Percentiles rank a stretch among this genome's conserved stretches.
These are phyloP conservation scores for Solanum sejunctum DNA, from an alignment of 257 asterid genomes.

Conservation along the genomic window DNA sequence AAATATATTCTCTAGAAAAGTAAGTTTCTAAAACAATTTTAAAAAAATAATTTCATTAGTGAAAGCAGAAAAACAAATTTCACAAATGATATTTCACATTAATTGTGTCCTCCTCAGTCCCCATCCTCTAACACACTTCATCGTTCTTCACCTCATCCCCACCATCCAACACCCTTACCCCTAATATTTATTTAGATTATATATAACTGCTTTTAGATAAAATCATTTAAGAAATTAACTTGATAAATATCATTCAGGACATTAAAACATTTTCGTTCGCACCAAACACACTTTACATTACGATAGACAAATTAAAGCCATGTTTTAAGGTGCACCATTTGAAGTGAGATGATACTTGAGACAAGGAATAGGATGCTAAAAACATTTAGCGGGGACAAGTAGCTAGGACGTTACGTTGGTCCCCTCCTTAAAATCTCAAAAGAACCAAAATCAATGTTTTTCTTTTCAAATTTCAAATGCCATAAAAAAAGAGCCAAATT, in stretches of 20 bases:
- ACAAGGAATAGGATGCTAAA: conserved; percentile 1
- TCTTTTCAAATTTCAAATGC: not conserved
- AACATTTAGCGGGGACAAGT: conserved; percentile 41
- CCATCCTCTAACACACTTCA: too few relatives aligned
- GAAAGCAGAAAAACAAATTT: not conserved
- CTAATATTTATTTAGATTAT: not conserved
- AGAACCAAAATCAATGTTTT: conserved; percentile 5
- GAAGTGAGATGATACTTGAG: conserved; percentile 8
- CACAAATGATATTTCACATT: not conserved
- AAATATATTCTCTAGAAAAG: not conserved
- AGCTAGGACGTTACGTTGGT: conserved; percentile 22
- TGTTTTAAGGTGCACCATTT: not conserved
- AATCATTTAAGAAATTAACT: not conserved
- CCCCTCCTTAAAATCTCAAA: conserved; percentile 28
- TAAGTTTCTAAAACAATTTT: not conserved
- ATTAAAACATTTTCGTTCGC: not conserved
- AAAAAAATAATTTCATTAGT: not conserved
- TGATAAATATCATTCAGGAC: not conserved
- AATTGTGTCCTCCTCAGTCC: not conserved
- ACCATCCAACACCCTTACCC: not conserved
- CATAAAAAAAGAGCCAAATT: not conserved
- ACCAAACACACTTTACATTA: not conserved
- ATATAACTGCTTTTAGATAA: not conserved
- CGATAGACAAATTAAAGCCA: not conserved
- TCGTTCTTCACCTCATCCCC: too few relatives aligned